Evolutionary conservation across 805 yeast genomes (phyloP).

Genomic region (Saturnispora quitensis): DNA sequence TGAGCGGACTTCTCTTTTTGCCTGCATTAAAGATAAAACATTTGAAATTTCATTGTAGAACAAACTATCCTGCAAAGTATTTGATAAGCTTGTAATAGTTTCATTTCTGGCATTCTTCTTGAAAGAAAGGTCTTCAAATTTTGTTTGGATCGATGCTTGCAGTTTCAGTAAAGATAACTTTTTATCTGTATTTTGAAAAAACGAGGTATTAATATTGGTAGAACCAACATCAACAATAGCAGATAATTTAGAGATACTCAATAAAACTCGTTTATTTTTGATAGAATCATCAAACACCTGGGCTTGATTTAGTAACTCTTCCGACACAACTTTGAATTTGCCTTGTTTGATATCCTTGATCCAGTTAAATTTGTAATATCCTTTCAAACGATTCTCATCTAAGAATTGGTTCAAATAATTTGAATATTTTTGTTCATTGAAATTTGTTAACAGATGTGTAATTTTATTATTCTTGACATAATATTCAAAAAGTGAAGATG

Average conservation of each 20-base stretch:
- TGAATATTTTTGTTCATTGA: slow-evolving; percentile 37
- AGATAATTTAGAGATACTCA: slow-evolving; percentile 66
- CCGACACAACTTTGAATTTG: slow-evolving; percentile 42
- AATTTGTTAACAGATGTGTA: slow-evolving; percentile 45
- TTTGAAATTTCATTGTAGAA: background rate
- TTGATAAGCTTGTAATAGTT: background rate
- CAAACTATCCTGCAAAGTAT: background rate
- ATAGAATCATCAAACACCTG: slow-evolving; percentile 32
- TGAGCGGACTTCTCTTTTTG: background rate
- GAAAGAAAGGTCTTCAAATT: slow-evolving; percentile 1
- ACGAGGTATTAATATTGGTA: slow-evolving; percentile 11
- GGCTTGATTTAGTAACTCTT: slow-evolving; percentile 35
- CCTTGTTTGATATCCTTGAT: slow-evolving; percentile 49
- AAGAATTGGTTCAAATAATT: slow-evolving; percentile 45
- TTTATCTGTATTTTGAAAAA: background rate
- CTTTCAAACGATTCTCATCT: slow-evolving; percentile 24
- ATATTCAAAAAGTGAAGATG: slow-evolving; percentile 49
- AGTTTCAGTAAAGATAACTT: background rate
- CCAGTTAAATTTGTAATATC: slow-evolving; percentile 59
- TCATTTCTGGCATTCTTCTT: background rate
- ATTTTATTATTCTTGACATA: slow-evolving; percentile 46
- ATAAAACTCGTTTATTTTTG: slow-evolving; percentile 40
- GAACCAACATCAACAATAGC: slow-evolving; percentile 34
- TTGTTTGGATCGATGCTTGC: background rate
- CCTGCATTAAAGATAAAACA: background rate